Base-by-base conservation (phyloP, 768 basidiomycete species). In the Lentinula edodes region DNA sequence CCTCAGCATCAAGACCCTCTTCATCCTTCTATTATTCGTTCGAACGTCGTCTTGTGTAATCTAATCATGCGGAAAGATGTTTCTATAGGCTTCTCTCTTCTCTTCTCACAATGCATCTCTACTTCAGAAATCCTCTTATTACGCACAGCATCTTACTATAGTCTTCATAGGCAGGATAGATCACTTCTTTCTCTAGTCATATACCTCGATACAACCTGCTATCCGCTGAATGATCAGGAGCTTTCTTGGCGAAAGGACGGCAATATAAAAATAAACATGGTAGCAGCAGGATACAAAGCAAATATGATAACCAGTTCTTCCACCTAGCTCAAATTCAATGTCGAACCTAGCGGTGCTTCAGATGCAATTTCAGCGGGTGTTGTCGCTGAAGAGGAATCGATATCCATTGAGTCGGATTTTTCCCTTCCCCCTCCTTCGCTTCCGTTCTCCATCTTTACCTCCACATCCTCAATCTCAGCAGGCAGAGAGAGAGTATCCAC, bases 401-500 rank as follows among this genome's bases (percentile, higher is more conserved):
- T 56, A 32, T 56, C 55, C 55, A 56, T 56, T 41, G 55, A 38
- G 1, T 42, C 55, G 16, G 55, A 56, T 28, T 23, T 43, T n/a
- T 56, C 55, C 55, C 41, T 43, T n/a, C 39, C 53, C 6, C 36
- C 53, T 41, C 39, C 41, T 41, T 43, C 55, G 43, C 41, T 56
- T 9, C 55, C 55, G 28, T 56, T 56, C 18, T 56, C 55, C 39
- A 56, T 56, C 55, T 56, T 56, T 7, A 56, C 55, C 23, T 43
- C 55, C 9, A 43, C 41, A 6, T 43, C 55, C 55, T 7, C 39
- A 15, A 8, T 39, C 13, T 56, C 39, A 18, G 28, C 39, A 43
- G 23, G 39, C 28, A 52, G 8, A 48, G 54, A 55, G 28, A 61
- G 43, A 43, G 28, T 59, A 10, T 51, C 58, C 23, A 48, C 41